Evolutionary conservation across 768 basidiomycete genomes (phyloP).

Genomic region (Hypsizygus marmoreus): DNA sequence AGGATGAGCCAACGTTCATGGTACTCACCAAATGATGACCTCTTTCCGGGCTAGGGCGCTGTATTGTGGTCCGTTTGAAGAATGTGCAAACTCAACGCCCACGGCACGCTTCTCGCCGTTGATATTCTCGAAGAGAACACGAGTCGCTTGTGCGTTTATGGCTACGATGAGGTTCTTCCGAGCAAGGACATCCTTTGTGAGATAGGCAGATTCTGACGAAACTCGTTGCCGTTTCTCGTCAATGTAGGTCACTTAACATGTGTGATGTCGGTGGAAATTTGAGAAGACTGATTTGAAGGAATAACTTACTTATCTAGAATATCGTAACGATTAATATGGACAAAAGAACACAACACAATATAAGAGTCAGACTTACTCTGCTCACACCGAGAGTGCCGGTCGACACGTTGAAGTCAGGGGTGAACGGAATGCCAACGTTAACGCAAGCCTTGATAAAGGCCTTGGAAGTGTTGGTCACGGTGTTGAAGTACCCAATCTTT

Average conservation of each 20-base stretch:
- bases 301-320: conserved; percentile 43
- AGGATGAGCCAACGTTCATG: conserved; percentile 5
- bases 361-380: conserved; percentile 41
- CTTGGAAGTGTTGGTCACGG: conserved; percentile 43
- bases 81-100: conserved; percentile 61
- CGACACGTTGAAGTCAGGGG: conserved; percentile 63
- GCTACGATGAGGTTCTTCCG: conserved; percentile 68
- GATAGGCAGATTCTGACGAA: conserved; percentile 66
- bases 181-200: conserved; percentile 62
- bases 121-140: conserved; percentile 52
- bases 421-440: conserved; percentile 56
- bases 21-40: conserved; percentile 59
- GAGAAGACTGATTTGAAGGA: neutral
- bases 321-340: neutral
- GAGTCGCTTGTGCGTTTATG: conserved; percentile 56
- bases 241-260: conserved; percentile 63
- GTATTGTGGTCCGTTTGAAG: conserved; percentile 38
- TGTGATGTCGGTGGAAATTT: conserved; percentile 1
- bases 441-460: conserved; percentile 60
- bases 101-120: conserved; percentile 46
- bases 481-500: conserved; percentile 56
- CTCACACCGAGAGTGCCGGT: conserved; percentile 62
- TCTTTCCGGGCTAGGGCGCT: conserved; percentile 55
- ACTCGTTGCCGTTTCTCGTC: conserved; percentile 53
- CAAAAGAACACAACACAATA: neutral